These are phyloP conservation scores for Ogataea zsoltii DNA, from an alignment of 805 yeast genomes.

Conservation along the genomic window DNA sequence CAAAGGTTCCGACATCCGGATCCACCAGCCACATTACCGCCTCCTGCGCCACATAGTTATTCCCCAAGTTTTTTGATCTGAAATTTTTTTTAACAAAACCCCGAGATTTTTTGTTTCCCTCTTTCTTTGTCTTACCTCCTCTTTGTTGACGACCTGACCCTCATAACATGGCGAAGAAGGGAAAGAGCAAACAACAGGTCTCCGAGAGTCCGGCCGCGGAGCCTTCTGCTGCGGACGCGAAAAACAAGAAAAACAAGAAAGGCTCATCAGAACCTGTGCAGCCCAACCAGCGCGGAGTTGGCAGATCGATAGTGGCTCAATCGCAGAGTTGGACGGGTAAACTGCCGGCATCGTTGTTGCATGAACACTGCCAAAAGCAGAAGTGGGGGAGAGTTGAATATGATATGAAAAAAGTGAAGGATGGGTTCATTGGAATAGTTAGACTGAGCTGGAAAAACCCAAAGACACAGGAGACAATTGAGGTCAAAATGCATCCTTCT, in stretches of 20 bases:
- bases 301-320: constrained; percentile 56
- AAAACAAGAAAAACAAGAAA: constrained; percentile 12
- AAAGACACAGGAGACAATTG: constrained; percentile 68
- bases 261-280: not conserved
- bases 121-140: not conserved
- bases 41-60: not conserved
- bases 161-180: constrained; percentile 24
- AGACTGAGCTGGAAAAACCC: constrained; percentile 74
- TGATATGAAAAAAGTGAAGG: constrained; percentile 52
- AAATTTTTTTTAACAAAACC: not conserved
- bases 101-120: not conserved
- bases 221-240: constrained; percentile 10
- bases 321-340: constrained; percentile 93
- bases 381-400: constrained; percentile 89
- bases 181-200: constrained; percentile 1
- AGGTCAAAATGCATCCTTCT: constrained; percentile 55
- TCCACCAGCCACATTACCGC: too few species aligned
- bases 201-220: constrained; percentile 3
- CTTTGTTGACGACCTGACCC: too few species aligned
- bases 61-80: not conserved
- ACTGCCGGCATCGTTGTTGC: constrained; percentile 79
- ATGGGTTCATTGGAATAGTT: constrained; percentile 67
- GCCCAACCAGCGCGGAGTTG: constrained; percentile 20
- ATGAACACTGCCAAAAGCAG: constrained; percentile 82
- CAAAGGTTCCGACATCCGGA: too few species aligned